Evolutionary conservation across 2,329 filamentous ascomycete genomes (phyloP).

Genomic region (Pseudogymnoascus sp.): DNA sequence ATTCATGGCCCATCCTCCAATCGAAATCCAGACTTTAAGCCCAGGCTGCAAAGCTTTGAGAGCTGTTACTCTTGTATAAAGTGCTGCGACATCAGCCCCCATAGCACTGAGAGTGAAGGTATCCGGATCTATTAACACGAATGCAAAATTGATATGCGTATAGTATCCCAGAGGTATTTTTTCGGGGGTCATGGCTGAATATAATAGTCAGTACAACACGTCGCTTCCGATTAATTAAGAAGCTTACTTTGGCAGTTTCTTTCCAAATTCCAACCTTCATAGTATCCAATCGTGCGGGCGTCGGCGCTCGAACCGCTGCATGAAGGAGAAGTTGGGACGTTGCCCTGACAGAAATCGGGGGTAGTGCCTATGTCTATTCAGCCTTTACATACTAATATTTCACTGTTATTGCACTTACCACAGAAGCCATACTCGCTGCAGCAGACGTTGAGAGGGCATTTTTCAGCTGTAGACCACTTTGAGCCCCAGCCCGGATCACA

Average conservation of each 20-base stretch:
- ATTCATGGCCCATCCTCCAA: slow-evolving; percentile 38
- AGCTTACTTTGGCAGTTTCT: slow-evolving; percentile 20
- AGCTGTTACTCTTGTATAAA: slow-evolving; percentile 21
- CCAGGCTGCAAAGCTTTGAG: slow-evolving; percentile 25
- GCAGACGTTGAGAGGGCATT: slow-evolving; percentile 34
- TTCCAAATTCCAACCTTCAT: slow-evolving; percentile 27
- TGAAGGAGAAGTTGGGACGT: slow-evolving; percentile 4
- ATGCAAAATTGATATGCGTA: slow-evolving; percentile 33
- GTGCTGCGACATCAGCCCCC: slow-evolving; percentile 11
- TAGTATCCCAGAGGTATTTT: slow-evolving; percentile 23
- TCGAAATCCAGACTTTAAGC: slow-evolving; percentile 27
- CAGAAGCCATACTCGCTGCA: slow-evolving; percentile 32
- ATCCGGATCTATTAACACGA: slow-evolving; percentile 33
- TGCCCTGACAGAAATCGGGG: slow-evolving; percentile 7
- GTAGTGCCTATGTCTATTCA: slow-evolving; percentile 11
- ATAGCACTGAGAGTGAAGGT: slow-evolving; percentile 25
- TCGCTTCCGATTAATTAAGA: background rate
- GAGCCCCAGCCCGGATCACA: slow-evolving; percentile 29
- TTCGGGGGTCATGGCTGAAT: slow-evolving; percentile 15
- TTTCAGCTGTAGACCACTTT: slow-evolving; percentile 20
- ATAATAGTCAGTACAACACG: background rate
- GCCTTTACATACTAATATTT: background rate
- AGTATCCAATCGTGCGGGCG: slow-evolving; percentile 28
- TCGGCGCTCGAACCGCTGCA: background rate
- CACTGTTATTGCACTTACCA: slow-evolving; percentile 14